phyloP scores from a whole-genome alignment of 345 rosid species.

The Pelargonium nanum region DNA sequence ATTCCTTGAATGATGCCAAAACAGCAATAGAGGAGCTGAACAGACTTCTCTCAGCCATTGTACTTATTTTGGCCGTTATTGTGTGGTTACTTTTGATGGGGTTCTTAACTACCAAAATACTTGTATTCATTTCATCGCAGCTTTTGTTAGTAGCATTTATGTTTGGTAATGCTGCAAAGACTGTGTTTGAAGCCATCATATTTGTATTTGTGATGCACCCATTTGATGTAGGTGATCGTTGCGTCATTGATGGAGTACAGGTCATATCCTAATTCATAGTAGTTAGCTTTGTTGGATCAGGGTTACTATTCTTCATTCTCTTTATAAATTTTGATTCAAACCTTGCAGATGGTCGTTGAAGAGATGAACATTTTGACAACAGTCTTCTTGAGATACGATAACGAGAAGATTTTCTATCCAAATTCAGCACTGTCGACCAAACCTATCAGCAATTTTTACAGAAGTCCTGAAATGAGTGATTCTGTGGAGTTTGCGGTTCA shows the following conservation, averaged over 20 bases:
- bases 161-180: background rate
- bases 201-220: conserved; percentile 81
- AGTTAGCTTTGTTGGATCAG: background rate
- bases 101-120: background rate
- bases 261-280: conserved; percentile 18
- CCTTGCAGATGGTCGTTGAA: conserved; percentile 65
- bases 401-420: conserved; percentile 60
- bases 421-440: conserved; percentile 50
- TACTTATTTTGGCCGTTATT: background rate
- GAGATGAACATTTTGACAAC: conserved; percentile 72
- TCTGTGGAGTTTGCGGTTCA: conserved; percentile 52
- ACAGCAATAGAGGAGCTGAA: background rate
- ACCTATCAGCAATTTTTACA: conserved; percentile 58
- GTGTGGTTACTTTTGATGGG: background rate
- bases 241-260: conserved; percentile 71
- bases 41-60: background rate
- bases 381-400: conserved; percentile 58
- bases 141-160: background rate
- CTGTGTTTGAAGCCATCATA: conserved; percentile 38
- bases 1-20: background rate
- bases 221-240: conserved; percentile 73
- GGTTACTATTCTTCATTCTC: background rate
- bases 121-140: background rate
- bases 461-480: conserved; percentile 82
- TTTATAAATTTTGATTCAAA: conserved; percentile 1